A percentile compares a stretch with the other conserved stretches of the same genome.
Conservation (phyloP, 176 grass and related monocot genomes). For the Poa annua region DNA sequence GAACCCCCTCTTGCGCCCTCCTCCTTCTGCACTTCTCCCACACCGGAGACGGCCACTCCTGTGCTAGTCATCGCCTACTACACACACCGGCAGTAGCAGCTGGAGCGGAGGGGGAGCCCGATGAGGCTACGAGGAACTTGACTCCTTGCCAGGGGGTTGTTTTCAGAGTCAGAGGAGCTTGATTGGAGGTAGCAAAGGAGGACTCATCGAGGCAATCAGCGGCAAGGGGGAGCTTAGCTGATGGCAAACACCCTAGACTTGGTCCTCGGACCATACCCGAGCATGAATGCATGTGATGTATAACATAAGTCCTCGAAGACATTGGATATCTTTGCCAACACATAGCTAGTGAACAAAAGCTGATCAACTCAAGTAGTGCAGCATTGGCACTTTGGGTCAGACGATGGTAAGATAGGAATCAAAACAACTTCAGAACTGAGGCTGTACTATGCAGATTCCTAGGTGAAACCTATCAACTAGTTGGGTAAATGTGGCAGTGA, state of each 20-base stretch:
- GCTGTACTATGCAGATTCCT: neutral
- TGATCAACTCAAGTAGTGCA: neutral
- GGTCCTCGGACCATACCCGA: neutral
- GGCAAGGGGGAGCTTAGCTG: neutral
- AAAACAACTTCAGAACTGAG: neutral
- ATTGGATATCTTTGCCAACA: slow-evolving; percentile 1
- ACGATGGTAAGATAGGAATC: neutral
- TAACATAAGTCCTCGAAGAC: neutral
- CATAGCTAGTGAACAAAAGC: neutral
- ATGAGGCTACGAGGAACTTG: neutral
- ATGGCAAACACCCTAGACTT: neutral
- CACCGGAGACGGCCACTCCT: neutral
- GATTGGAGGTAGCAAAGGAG: slow-evolving; percentile 12
- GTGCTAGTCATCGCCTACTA: neutral
- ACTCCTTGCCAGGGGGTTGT: neutral
- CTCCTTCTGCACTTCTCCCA: neutral
- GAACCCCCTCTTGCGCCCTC: neutral
- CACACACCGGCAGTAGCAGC: neutral
- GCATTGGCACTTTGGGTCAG: neutral
- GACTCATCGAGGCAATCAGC: neutral
- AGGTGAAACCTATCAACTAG: slow-evolving; percentile 9
- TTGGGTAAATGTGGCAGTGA: neutral
- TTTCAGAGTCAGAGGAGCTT: slow-evolving; percentile 9
- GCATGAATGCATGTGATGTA: neutral
- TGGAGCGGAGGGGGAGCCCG: neutral